Evolutionary conservation across 2,329 filamentous ascomycete species (phyloP).

Genomic region (Daldinia eschscholtzii): DNA sequence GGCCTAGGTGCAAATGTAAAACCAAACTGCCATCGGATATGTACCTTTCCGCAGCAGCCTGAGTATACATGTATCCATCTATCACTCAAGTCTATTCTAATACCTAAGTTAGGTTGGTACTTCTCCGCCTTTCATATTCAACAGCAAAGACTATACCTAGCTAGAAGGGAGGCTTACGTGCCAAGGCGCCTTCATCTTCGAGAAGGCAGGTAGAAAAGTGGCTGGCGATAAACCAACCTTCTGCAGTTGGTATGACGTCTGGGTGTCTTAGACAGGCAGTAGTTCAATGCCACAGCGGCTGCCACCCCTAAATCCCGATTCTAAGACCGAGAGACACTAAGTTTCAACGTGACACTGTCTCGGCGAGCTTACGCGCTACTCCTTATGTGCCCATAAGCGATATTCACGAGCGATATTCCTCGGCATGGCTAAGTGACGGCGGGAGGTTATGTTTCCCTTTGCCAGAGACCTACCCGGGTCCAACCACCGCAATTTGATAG

Average conservation of each 20-base stretch:
- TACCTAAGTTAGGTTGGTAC: no score
- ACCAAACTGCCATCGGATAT: constrained; percentile 27
- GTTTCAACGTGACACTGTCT: constrained; percentile 44
- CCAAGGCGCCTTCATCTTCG: neutral
- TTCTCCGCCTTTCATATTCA: neutral
- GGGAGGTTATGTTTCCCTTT: constrained; percentile 1
- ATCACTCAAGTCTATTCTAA: neutral
- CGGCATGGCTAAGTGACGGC: neutral
- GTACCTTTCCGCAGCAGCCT: constrained; percentile 23
- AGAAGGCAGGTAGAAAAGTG: constrained; percentile 12
- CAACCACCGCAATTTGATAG: no score
- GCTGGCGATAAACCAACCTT: constrained; percentile 7
- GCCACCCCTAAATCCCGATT: constrained; percentile 40
- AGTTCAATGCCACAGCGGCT: constrained; percentile 34
- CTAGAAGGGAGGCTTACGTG: neutral
- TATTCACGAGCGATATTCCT: constrained; percentile 7
- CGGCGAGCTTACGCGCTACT: constrained; percentile 21
- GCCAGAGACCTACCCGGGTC: neutral
- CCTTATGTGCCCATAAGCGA: constrained; percentile 6
- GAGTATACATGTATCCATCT: constrained; percentile 12
- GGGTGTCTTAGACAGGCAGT: constrained; percentile 36
- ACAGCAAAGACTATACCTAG: neutral
- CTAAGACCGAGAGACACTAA: constrained; percentile 30
- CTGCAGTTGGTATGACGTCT: constrained; percentile 22
- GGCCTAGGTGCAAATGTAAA: neutral